Evolutionary conservation across 495 filamentous ascomycete genomes (phyloP).

Genomic region (Penicillium malachiteum): DNA sequence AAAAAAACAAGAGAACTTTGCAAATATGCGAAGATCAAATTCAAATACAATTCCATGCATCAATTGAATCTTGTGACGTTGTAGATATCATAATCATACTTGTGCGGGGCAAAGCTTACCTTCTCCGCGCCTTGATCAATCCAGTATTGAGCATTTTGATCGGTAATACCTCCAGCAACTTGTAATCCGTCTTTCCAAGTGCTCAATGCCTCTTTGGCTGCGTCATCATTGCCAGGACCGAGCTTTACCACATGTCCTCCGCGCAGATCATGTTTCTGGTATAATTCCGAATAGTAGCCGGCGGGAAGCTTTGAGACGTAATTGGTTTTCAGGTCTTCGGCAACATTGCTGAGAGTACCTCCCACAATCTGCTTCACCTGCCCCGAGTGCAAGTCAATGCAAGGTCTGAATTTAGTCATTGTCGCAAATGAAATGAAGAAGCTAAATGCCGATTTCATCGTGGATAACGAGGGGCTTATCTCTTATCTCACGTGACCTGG

Average conservation of each 20-base stretch:
- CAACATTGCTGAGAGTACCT: constrained; percentile 73
- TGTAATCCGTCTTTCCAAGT: constrained; percentile 79
- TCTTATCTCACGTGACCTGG: constrained; percentile 2
- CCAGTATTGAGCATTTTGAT: constrained; percentile 80
- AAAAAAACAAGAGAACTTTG: neutral
- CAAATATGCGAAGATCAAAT: neutral
- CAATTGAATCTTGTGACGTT: neutral
- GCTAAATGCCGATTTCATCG: neutral
- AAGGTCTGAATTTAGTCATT: constrained; percentile 95
- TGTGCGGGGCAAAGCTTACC: constrained; percentile 49
- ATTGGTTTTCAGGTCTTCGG: constrained; percentile 77
- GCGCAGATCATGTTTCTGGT: constrained; percentile 65
- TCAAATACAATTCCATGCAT: neutral
- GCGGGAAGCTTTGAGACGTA: constrained; percentile 82
- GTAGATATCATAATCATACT: neutral
- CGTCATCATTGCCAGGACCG: constrained; percentile 79
- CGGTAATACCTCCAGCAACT: constrained; percentile 87
- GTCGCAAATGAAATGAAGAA: neutral
- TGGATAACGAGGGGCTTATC: constrained; percentile 6
- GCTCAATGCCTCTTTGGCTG: constrained; percentile 70
- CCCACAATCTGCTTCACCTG: constrained; percentile 98
- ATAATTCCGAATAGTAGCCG: constrained; percentile 74
- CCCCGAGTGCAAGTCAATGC: constrained; percentile 94
- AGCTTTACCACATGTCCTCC: constrained; percentile 97
- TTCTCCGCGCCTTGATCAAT: constrained; percentile 86